Evolutionary conservation across 1,284 basidiomycete species (phyloP).

Genomic region (Inonotus obliquus): DNA sequence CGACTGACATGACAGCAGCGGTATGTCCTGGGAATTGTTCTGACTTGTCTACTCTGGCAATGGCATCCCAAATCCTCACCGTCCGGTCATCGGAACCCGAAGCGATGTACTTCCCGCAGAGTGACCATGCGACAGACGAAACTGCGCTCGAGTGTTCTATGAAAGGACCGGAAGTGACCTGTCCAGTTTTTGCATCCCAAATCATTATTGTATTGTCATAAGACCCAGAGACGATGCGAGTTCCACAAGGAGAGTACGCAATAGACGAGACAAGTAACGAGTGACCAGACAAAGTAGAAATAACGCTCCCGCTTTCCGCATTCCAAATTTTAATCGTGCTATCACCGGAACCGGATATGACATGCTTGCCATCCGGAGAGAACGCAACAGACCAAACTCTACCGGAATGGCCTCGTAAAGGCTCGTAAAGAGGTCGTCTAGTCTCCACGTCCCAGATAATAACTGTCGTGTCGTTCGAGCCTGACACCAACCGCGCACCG

Average conservation of each 20-base stretch:
- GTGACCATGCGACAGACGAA: background rate
- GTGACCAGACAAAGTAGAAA: background rate
- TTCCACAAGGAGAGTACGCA: slow-evolving; percentile 18
- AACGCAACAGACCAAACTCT: slow-evolving; percentile 1
- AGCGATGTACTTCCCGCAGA: background rate
- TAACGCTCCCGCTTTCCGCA: background rate
- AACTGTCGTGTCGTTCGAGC: slow-evolving; percentile 15
- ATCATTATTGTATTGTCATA: background rate
- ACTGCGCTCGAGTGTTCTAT: background rate
- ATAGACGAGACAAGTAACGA: background rate
- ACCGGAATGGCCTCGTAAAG: background rate
- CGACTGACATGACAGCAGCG: slow-evolving; percentile 2
- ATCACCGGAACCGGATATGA: slow-evolving; percentile 1
- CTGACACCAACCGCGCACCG: slow-evolving; percentile 20
- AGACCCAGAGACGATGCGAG: slow-evolving; percentile 5
- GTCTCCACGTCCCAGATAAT: background rate
- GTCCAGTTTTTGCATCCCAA: background rate
- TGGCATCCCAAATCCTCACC: slow-evolving; percentile 18
- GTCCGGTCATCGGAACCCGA: slow-evolving; percentile 17
- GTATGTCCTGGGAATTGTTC: slow-evolving; percentile 2
- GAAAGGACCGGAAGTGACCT: background rate
- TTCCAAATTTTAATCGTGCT: background rate
- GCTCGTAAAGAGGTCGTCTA: background rate
- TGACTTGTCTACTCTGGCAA: background rate
- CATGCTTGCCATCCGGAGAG: background rate